Evolutionary conservation across 371 early-diverging fungal species (phyloP), one percentile per base, ranked within the genome.

Genomic region (Thermomucor indicae-seudaticae): DNA sequence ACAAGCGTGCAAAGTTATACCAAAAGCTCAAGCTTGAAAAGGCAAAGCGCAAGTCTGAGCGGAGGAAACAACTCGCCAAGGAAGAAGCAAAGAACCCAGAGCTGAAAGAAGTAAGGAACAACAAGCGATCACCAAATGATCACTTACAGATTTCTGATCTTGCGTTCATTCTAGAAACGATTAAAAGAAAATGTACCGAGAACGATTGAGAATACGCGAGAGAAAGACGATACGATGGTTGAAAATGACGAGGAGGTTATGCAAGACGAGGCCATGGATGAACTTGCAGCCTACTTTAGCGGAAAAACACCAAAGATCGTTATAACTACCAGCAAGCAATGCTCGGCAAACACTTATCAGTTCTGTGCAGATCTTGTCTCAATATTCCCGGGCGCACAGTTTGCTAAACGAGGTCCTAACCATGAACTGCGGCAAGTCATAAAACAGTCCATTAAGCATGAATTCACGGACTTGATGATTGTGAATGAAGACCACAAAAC

Each of bases 181-280:
- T 73, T 96, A 60, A 79, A 80, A 40, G 81, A 87, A 53, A 95
- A 97, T 76, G 87, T 93, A 7, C 96, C 96, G 7, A 82, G 84
- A 45, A 98, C 99, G 7, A 67, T 95, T 30, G 99, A 98, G 57
- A 93, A 84, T 57, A 89, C 89, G 16, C 74, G 97, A 52, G 96
- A 96, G 67, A 83, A 74, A 34, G 97, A 98, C 61, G 97, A 95
- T 47, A 95, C 96, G 0, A 80, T 96, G 44, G 91, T 95, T 3
- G 86, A 77, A 3, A 84, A 83, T 20, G 89, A 85, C 28, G 93
- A 89, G 34, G 90, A 87, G 62, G 90, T 94, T 5, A 78, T 82
- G n/a, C 70, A 87, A 28, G 95, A 95, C 43, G 93, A 95, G 62
- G 91, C 85, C 14, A 79, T 81, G 39, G 97, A 98, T 60, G 98